These are phyloP conservation scores for Lachnellula willkommii DNA, from an alignment of 2,329 filamentous ascomycete genomes.

Conservation along the genomic window DNA sequence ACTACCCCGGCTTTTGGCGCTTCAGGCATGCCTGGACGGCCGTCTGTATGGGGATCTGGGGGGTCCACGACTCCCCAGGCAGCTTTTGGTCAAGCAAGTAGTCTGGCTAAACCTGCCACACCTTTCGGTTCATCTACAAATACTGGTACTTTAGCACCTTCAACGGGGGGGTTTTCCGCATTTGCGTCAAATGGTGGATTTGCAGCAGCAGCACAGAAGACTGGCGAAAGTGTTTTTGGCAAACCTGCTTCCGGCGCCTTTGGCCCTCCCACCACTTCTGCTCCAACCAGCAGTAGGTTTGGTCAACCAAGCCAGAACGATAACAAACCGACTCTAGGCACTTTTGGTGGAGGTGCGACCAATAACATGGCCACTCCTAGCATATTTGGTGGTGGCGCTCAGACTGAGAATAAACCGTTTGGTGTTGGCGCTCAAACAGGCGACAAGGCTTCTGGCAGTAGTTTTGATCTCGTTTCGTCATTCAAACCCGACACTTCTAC, in stretches of 20 bases:
- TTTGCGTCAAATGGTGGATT: conserved; percentile 55
- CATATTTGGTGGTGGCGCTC: conserved; percentile 35
- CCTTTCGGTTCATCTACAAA: conserved; percentile 30
- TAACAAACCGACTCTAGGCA: conserved; percentile 10
- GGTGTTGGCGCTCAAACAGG: neutral
- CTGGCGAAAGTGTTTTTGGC: conserved; percentile 29
- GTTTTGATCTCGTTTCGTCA: conserved; percentile 29
- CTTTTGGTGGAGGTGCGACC: conserved; percentile 3
- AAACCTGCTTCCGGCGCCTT: conserved; percentile 31
- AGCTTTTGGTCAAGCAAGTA: conserved; percentile 52
- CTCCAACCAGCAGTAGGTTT: conserved; percentile 8
- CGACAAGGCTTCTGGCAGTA: conserved; percentile 11
- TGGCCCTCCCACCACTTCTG: conserved; percentile 21
- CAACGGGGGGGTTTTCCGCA: conserved; percentile 46
- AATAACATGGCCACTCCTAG: conserved; percentile 14
- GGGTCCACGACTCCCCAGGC: conserved; percentile 28
- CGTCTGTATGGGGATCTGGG: conserved; percentile 50
- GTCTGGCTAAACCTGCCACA: conserved; percentile 37
- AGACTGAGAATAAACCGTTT: conserved; percentile 28
- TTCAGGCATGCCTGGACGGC: conserved; percentile 41
- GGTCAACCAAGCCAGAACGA: conserved; percentile 4
- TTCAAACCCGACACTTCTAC: conserved; percentile 44
- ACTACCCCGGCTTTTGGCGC: conserved; percentile 15
- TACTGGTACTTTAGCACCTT: conserved; percentile 26
- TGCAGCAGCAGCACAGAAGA: conserved; percentile 30